These are phyloP conservation scores for Cotoneaster glaucophyllus DNA, from an alignment of 306 rosid species.

Conservation along the genomic window DNA sequence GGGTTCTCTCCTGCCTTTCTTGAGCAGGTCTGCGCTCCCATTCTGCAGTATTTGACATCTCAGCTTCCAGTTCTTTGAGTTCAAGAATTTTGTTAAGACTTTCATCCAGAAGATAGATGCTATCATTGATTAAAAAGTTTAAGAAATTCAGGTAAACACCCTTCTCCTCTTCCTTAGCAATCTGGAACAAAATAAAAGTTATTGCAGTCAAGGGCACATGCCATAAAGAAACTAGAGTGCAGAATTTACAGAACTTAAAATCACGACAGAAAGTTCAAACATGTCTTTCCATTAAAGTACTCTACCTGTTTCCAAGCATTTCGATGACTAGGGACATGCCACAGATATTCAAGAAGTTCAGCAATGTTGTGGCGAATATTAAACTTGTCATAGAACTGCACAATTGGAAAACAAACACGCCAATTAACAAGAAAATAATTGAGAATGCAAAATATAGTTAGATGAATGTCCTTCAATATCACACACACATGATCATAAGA, in stretches of 20 bases:
- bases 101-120: conserved; percentile 94
- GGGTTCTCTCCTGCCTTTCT: conserved; percentile 98
- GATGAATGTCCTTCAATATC: not conserved
- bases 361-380: conserved; percentile 98
- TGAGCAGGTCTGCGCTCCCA: conserved; percentile 89
- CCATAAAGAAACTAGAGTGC: not conserved
- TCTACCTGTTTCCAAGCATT: conserved; percentile 96
- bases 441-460: not conserved
- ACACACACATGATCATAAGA: not conserved
- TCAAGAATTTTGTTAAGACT: conserved; percentile 98
- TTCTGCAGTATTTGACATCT: conserved; percentile 87
- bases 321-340: conserved; percentile 99
- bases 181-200: conserved; percentile 45
- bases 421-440: conserved; percentile 15
- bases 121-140: conserved; percentile 91
- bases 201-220: not conserved
- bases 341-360: conserved; percentile 93
- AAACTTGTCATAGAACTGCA: conserved; percentile 96
- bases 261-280: not conserved
- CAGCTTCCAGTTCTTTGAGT: conserved; percentile 93
- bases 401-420: conserved; percentile 22
- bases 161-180: conserved; percentile 98
- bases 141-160: conserved; percentile 96
- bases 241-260: not conserved
- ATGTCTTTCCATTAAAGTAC: not conserved